Percentiles rank a stretch among this genome's conserved stretches.
Conservation (phyloP, 1,284 basidiomycete genomes). For the Agroathelia rolfsii region DNA sequence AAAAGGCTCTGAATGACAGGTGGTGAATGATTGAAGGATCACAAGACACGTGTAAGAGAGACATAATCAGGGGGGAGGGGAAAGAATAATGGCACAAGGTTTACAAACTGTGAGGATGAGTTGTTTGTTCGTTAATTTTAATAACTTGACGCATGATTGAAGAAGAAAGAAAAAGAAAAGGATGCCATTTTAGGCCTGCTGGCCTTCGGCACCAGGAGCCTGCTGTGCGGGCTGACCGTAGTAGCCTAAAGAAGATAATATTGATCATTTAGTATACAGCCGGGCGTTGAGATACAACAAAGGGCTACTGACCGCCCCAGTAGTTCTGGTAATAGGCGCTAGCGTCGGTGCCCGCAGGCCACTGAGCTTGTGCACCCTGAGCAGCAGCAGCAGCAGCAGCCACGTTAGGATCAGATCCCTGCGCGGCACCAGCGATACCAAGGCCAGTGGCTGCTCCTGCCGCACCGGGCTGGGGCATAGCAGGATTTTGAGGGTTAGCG, state of each 20-base stretch:
- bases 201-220: constrained; percentile 44
- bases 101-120: constrained; percentile 11
- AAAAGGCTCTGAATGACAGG: constrained; percentile 6
- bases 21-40: constrained; percentile 7
- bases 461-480: constrained; percentile 51
- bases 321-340: constrained; percentile 73
- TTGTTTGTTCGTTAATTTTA: no score
- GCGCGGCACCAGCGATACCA: constrained; percentile 40
- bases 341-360: constrained; percentile 56
- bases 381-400: constrained; percentile 33
- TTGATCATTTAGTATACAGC: constrained; percentile 7
- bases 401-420: constrained; percentile 47
- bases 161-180: constrained; percentile 16
- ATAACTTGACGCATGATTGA: no score
- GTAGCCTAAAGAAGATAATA: constrained; percentile 41
- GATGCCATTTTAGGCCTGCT: constrained; percentile 42
- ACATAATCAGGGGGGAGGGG: no score
- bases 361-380: constrained; percentile 58
- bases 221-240: constrained; percentile 72
- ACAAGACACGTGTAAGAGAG: constrained; percentile 20
- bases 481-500: constrained; percentile 62
- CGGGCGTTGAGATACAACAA: constrained; percentile 1
- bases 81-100: constrained; percentile 9
- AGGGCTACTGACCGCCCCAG: constrained; percentile 59
- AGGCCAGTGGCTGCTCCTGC: constrained; percentile 41